Evolutionary conservation across 2,329 filamentous ascomycete species (phyloP).

Genomic region (Aspergillus sp.): DNA sequence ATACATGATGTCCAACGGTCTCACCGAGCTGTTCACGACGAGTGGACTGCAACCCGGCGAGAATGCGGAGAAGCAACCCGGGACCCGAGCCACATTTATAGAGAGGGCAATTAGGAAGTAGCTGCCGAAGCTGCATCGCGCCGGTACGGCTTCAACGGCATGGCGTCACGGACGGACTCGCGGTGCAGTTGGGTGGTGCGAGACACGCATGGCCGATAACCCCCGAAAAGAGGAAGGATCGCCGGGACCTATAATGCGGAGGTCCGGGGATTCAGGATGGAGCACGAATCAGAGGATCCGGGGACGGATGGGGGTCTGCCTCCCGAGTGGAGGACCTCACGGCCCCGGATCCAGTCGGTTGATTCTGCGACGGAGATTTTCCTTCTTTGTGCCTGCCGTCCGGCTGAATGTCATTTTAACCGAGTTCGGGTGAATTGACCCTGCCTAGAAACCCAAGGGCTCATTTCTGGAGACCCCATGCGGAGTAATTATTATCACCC

Average conservation of each 20-base stretch:
- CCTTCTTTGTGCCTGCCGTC: conserved; percentile 10
- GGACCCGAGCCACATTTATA: conserved; percentile 1
- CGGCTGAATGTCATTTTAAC: conserved; percentile 16
- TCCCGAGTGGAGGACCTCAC: conserved; percentile 15
- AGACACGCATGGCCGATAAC: conserved; percentile 11
- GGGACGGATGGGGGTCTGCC: conserved; percentile 7
- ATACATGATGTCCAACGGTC: conserved; percentile 22
- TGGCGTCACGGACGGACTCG: neutral
- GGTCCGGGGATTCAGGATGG: conserved; percentile 18
- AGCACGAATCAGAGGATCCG: conserved; percentile 16
- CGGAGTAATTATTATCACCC: neutral
- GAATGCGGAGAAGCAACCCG: neutral
- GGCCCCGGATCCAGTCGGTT: conserved; percentile 20
- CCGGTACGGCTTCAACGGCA: neutral
- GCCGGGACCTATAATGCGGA: conserved; percentile 14
- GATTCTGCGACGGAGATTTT: conserved; percentile 17
- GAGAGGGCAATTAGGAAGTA: neutral
- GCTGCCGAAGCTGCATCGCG: conserved; percentile 1
- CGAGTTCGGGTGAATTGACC: conserved; percentile 10
- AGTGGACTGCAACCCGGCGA: neutral
- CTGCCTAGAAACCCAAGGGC: neutral
- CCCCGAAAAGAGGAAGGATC: conserved; percentile 17
- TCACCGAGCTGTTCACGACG: neutral
- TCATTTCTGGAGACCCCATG: neutral
- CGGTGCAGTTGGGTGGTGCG: conserved; percentile 13